These are phyloP conservation scores for Powellomyces hirtus DNA, from an alignment of 192 early-diverging fungal species.

Conservation along the genomic window DNA sequence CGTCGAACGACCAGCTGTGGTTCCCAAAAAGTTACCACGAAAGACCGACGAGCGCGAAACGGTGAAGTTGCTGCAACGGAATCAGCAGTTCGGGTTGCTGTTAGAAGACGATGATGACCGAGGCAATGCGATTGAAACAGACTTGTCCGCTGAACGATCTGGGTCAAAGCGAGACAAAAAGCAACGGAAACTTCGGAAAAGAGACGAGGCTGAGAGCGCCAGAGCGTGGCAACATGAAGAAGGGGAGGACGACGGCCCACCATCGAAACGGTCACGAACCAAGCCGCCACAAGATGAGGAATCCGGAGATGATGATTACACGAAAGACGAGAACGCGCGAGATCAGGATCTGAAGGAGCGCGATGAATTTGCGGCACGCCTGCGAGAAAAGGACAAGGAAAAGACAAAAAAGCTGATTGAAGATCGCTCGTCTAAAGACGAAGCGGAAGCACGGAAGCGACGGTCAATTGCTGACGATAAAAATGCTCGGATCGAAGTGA, in stretches of 20 bases:
- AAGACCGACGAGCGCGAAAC: conserved; percentile 32
- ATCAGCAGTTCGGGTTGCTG: conserved; percentile 35
- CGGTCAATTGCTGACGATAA: conserved; percentile 82
- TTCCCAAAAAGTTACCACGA: conserved; percentile 23
- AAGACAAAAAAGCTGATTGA: conserved; percentile 76
- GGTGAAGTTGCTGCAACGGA: conserved; percentile 36
- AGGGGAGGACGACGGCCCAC: conserved; percentile 38
- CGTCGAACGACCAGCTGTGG: conserved; percentile 41
- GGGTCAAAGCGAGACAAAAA: conserved; percentile 30
- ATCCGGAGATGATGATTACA: conserved; percentile 22
- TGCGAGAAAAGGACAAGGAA: conserved; percentile 79
- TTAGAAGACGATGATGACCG: conserved; percentile 26
- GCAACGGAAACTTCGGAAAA: conserved; percentile 39
- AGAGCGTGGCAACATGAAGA: conserved; percentile 39
- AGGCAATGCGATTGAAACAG: background rate
- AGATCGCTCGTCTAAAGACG: conserved; percentile 64
- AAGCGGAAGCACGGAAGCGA: conserved; percentile 63
- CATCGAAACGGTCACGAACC: conserved; percentile 33
- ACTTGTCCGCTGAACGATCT: conserved; percentile 31
- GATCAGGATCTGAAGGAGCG: conserved; percentile 77
- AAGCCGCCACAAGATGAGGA: background rate
- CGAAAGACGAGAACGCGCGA: conserved; percentile 48
- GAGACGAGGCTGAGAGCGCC: conserved; percentile 62
- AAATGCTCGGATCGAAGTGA: conserved; percentile 61
- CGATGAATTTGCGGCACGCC: conserved; percentile 83